Base-by-base conservation (phyloP, 2,329 filamentous ascomycete species). In the Trichoderma semiorbis region DNA sequence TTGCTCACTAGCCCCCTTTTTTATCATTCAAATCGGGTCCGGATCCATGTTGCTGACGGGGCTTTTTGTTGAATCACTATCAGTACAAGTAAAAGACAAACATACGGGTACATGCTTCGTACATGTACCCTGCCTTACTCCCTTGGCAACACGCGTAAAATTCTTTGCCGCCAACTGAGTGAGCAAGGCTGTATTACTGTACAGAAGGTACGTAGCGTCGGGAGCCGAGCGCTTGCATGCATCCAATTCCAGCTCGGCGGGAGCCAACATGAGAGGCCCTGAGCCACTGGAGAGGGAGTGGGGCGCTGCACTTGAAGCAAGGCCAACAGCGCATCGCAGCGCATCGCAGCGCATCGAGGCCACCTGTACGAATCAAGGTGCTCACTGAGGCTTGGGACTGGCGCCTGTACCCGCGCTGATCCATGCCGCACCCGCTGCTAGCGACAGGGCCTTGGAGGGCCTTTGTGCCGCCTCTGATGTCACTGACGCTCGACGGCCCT, bases 371-470 rank as follows among this genome's bases (percentile, higher is more conserved):
- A 68, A 32, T 69, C 65, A 69, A 34, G 30, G 66, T 50, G 55
- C 55, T 69, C 65, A 57, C 66, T 62, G 57, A 53, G 39, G 36
- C 39, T 69, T 57, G 36, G 34, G 24, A 16, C 39, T 58, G 60
- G 68, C 68, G 60, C 60, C 57, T 70, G 58, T 70, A 64, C 69
- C 69, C 69, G 69, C 69, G 69, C 61, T 65, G 69, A 71, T 71
- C 69, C 62, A 57, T 71, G 69, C 69, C 69, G 57, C 62, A 58
- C 69, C 69, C 69, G 69, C 53, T 47, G 32, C 53, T 58, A n/a
- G n/a, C n/a, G 47, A 24, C 21, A 53, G 47, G 47, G 11, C 57
- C 18, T 6, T 26, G 26, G 50, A 66, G 61, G 61, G 32, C 50
- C 36, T 36, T 21, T 58, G 69, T 47, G 21, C 30, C 62, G 70